Evolutionary conservation across 176 grass and related monocot genomes (phyloP).

Genomic region (Chloris gayana): DNA sequence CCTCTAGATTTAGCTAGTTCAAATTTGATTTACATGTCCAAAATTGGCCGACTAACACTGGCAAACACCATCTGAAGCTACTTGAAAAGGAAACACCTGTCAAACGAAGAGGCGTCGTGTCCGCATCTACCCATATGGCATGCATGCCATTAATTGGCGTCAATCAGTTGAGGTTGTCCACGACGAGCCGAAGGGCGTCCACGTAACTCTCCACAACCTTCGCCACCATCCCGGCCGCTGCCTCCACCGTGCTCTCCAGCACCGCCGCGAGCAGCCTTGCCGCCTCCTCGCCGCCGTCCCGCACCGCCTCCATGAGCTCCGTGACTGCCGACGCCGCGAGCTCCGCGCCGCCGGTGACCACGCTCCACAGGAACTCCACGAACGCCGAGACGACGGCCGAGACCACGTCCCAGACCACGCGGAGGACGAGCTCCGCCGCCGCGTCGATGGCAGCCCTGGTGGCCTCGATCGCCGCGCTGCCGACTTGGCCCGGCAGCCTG

Average conservation of each 20-base stretch:
- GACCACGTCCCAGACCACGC: constrained; percentile 19
- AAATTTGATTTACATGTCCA: not conserved
- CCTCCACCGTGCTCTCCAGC: constrained; percentile 41
- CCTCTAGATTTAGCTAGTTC: not conserved
- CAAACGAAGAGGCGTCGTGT: not conserved
- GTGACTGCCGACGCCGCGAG: constrained; percentile 20
- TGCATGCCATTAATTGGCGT: not conserved
- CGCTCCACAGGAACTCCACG: constrained; percentile 26
- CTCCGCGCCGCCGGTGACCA: not conserved
- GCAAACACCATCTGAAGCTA: not conserved
- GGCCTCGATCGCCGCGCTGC: constrained; percentile 29
- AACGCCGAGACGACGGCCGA: constrained; percentile 31
- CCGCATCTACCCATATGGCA: not conserved
- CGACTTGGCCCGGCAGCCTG: constrained; percentile 41
- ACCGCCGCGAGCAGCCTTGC: not conserved
- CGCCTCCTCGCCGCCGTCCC: constrained; percentile 40
- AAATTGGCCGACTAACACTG: not conserved
- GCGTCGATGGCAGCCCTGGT: not conserved
- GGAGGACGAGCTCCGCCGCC: constrained; percentile 9
- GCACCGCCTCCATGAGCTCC: constrained; percentile 24
- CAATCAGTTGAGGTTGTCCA: constrained; percentile 35
- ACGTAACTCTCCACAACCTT: constrained; percentile 41
- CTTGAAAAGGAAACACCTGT: not conserved
- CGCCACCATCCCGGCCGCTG: not conserved
- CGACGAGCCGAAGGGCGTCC: constrained; percentile 35